Percentiles rank a stretch among this genome's conserved stretches.
phyloP scores from a whole-genome alignment of 2,329 filamentous ascomycete species.

The Phaeosphaeriaceae sp. region DNA sequence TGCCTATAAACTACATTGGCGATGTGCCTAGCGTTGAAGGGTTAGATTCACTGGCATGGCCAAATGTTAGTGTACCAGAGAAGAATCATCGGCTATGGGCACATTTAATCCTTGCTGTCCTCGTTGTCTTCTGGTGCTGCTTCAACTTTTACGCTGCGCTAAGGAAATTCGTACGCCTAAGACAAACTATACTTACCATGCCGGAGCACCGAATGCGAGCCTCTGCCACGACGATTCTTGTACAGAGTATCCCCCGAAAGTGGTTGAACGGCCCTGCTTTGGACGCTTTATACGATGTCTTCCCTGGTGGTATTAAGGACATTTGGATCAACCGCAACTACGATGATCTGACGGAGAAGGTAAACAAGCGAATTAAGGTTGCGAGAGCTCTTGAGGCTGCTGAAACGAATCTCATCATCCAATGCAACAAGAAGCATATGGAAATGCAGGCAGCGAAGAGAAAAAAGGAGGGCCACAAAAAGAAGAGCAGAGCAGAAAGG shows the following conservation, averaged over 20 bases:
- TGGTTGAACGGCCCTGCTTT: slow-evolving; percentile 88
- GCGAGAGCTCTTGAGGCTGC: slow-evolving; percentile 77
- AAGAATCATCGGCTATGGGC: slow-evolving; percentile 79
- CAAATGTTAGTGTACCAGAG: slow-evolving; percentile 71
- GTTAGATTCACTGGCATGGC: slow-evolving; percentile 84
- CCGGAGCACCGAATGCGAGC: slow-evolving; percentile 92
- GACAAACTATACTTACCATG: slow-evolving; percentile 92
- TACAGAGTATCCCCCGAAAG: slow-evolving; percentile 86
- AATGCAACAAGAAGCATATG: slow-evolving; percentile 79
- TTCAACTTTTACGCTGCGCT: slow-evolving; percentile 87
- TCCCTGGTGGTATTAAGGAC: slow-evolving; percentile 91
- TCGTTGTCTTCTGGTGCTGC: slow-evolving; percentile 83
- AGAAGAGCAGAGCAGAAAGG: slow-evolving; percentile 58
- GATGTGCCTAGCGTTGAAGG: slow-evolving; percentile 61
- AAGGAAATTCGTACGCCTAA: slow-evolving; percentile 85
- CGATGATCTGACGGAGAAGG: slow-evolving; percentile 82
- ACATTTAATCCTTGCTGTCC: slow-evolving; percentile 79
- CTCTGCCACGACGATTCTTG: slow-evolving; percentile 92
- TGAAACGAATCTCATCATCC: slow-evolving; percentile 82
- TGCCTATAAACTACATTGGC: slow-evolving; percentile 81
- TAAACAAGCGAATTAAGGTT: slow-evolving; percentile 74
- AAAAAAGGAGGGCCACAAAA: slow-evolving; percentile 64
- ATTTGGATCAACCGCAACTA: slow-evolving; percentile 96
- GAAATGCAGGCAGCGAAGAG: slow-evolving; percentile 69
- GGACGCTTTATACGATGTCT: slow-evolving; percentile 87